Conservation (phyloP, 2,329 filamentous ascomycete species). For the Fusarium protoensiforme region DNA sequence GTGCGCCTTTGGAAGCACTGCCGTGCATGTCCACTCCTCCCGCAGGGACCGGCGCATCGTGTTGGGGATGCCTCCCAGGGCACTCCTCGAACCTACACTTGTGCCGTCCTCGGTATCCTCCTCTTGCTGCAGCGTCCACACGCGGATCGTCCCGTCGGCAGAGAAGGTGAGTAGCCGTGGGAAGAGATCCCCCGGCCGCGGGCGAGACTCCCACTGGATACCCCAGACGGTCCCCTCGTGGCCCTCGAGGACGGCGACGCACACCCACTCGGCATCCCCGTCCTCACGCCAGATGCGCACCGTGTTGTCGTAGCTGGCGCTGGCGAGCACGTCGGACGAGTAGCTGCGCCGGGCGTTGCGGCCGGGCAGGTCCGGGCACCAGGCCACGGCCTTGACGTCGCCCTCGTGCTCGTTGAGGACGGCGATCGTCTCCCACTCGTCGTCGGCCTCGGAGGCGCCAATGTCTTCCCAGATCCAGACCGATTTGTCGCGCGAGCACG, state of each 20-base stretch:
- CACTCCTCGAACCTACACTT: conserved; percentile 50
- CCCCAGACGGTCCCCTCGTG: conserved; percentile 93
- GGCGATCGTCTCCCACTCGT: conserved; percentile 96
- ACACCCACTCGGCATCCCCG: conserved; percentile 89
- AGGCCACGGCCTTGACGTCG: conserved; percentile 93
- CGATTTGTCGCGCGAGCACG: conserved; percentile 90
- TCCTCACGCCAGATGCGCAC: conserved; percentile 92
- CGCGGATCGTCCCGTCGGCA: conserved; percentile 80
- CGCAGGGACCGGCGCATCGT: conserved; percentile 83
- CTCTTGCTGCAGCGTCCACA: conserved; percentile 77
- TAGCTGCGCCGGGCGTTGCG: conserved; percentile 60
- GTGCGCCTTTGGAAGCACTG: conserved; percentile 79
- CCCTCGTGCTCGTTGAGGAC: conserved; percentile 94
- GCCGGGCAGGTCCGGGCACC: conserved; percentile 79
- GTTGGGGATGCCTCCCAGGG: conserved; percentile 78
- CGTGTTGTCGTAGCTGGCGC: conserved; percentile 93
- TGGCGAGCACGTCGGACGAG: conserved; percentile 80
- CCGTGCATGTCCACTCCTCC: conserved; percentile 86
- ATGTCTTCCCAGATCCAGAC: conserved; percentile 99
- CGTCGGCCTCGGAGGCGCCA: conserved; percentile 76
- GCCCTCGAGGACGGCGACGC: conserved; percentile 82
- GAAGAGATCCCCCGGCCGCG: conserved; percentile 54
- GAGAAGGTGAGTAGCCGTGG: conserved; percentile 83
- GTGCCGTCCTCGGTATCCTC: conserved; percentile 49
- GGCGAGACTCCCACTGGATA: conserved; percentile 74